Evolutionary conservation across 805 yeast genomes (phyloP), one percentile per base, ranked within the genome.

Genomic region (Candida ipomoeae): DNA sequence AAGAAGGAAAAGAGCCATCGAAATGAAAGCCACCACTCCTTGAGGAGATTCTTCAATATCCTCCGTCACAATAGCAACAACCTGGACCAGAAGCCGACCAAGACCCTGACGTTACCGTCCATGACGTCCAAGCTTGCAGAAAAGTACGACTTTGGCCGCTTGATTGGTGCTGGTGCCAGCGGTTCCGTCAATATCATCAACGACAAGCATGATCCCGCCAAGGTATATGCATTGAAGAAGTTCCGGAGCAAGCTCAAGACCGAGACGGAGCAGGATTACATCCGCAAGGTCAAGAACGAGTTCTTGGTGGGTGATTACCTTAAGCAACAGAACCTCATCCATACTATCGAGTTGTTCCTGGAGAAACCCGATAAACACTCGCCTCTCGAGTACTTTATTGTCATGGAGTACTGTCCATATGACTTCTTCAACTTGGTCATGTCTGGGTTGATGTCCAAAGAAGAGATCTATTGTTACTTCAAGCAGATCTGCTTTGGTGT

Each of bases 361-460:
- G 96, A 89, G 44, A 38, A 41, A n/a, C 36, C 38, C 13, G 45
- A 37, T 15, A 26, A 37, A 18, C 18, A 43, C 6, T 35, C 48
- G 15, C 37, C 56, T 5, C 53, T 64, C 2, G 75, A 72, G 44
- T 73, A 80, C 62, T 79, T 80, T 50, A 87, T 92, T 55, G 86
- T 92, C 34, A 91, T 94, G 96, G 97, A 92, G 64, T 92, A 85
- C 65, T 87, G 95, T 49, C 92, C 89, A 1, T 89, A 78, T 65
- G 99, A 92, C 69, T 89, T 92, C 62, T 92, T 92, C 68, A 88
- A 94, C 41, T 77, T 92, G 48, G 97, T 92, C 32, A 92, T 92
- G 97, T 79, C 87, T 40, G 96, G 92, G 2, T 68, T 83, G 50
- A 84, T 90, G 90, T 70, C 81, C 14, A 73, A 76, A 34, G 73